Conservation (phyloP, 352 stramenopile genomes). For the Aphanomyces cochlioides region DNA sequence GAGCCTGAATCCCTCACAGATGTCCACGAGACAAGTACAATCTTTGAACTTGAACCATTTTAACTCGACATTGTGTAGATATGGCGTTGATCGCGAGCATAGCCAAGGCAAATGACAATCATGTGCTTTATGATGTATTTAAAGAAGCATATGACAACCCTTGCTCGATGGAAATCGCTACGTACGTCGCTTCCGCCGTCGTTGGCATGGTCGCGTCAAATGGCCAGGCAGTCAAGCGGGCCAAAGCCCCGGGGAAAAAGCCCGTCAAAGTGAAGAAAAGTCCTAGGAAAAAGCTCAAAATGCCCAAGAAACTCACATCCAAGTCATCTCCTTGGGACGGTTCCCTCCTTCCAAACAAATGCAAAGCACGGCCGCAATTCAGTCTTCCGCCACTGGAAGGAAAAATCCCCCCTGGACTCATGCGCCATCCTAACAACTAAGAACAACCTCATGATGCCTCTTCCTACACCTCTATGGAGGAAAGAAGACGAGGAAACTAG, state of each 20-base stretch:
- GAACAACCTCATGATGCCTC: constrained; percentile 42
- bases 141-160: constrained; percentile 17
- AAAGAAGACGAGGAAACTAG: no score
- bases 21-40: constrained; percentile 16
- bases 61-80: not conserved
- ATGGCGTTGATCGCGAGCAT: constrained; percentile 27
- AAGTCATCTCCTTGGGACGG: constrained; percentile 38
- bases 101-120: constrained; percentile 7
- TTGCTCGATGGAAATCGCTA: constrained; percentile 21
- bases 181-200: constrained; percentile 21
- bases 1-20: constrained; percentile 10
- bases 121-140: constrained; percentile 22
- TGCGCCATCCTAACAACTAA: constrained; percentile 31
- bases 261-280: constrained; percentile 6
- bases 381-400: not conserved
- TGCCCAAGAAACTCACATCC: not conserved
- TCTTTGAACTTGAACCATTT: not conserved
- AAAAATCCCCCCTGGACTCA: constrained; percentile 4
- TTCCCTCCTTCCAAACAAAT: constrained; percentile 18
- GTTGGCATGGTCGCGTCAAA: constrained; percentile 7
- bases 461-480: constrained; percentile 11
- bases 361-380: not conserved
- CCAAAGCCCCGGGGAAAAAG: not conserved
- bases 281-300: constrained; percentile 2
- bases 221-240: not conserved